A percentile compares a stretch with the other conserved stretches of the same genome.
Conservation (phyloP, 306 rosid genomes). For the Fragaria nilgerrensis region DNA sequence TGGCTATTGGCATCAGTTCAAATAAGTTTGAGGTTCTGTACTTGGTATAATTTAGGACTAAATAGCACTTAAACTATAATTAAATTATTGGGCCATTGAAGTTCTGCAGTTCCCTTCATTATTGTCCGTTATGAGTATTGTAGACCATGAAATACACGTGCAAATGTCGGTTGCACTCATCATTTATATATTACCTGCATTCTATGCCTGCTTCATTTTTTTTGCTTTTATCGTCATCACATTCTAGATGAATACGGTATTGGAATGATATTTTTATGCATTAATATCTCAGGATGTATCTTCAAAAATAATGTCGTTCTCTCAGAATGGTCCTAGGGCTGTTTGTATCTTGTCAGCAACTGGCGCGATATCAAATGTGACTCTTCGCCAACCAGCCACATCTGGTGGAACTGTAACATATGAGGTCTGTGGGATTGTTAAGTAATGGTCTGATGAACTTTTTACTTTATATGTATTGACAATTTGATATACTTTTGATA, state of each 20-base stretch:
- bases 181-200: not conserved
- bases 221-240: not conserved
- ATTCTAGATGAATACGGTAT: not conserved
- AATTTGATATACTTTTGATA: conserved; percentile 14
- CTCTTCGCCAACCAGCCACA: conserved; percentile 60
- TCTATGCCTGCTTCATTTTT: not conserved
- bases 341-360: conserved; percentile 63
- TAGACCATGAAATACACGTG: not conserved
- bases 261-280: not conserved
- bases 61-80: not conserved
- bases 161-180: not conserved
- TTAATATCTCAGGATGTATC: conserved; percentile 56
- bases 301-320: conserved; percentile 53
- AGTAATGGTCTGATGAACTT: conserved; percentile 9
- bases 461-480: not conserved
- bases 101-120: not conserved
- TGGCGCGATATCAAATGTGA: conserved; percentile 73
- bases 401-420: conserved; percentile 80
- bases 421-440: conserved; percentile 55
- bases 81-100: not conserved
- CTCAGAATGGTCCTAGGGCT: conserved; percentile 55
- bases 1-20: not conserved
- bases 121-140: not conserved
- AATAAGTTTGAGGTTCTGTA: not conserved
- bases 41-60: not conserved